Conservation (phyloP, 208 protist species). For the Crithidia acanthocephali region DNA sequence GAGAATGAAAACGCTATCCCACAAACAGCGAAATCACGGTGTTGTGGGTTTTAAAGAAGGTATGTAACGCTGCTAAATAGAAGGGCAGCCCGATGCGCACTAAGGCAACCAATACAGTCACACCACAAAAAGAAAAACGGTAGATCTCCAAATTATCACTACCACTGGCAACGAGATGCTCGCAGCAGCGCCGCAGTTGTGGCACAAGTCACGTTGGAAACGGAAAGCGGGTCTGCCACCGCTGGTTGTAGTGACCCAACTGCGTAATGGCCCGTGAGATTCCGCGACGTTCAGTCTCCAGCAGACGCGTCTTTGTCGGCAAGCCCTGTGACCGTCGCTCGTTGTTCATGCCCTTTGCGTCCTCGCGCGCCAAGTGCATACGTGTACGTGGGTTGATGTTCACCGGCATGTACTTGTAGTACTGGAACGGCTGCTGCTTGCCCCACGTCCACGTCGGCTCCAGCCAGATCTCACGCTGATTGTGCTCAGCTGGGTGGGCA, state of each 20-base stretch:
- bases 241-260: slow-evolving; percentile 70
- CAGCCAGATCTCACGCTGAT: slow-evolving; percentile 87
- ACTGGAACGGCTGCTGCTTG: slow-evolving; percentile 85
- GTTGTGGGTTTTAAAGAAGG: background rate
- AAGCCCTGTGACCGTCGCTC: slow-evolving; percentile 77
- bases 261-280: slow-evolving; percentile 75
- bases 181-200: background rate
- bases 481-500: slow-evolving; percentile 68
- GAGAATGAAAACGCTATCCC: too few relatives aligned
- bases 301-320: slow-evolving; percentile 66
- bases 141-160: too few relatives aligned
- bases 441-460: slow-evolving; percentile 88
- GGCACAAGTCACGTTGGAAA: slow-evolving; percentile 54
- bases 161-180: too few relatives aligned
- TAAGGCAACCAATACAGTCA: background rate
- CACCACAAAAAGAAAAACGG: too few relatives aligned
- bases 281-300: slow-evolving; percentile 67
- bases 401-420: slow-evolving; percentile 84
- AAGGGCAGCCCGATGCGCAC: background rate
- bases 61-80: slow-evolving; percentile 1
- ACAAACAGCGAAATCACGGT: too few relatives aligned
- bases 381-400: slow-evolving; percentile 78
- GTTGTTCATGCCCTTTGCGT: slow-evolving; percentile 88
- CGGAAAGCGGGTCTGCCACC: slow-evolving; percentile 85
- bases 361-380: slow-evolving; percentile 77